These are phyloP conservation scores for Rutstroemia sp. DNA, from an alignment of 2,329 filamentous ascomycete species.

Conservation along the genomic window DNA sequence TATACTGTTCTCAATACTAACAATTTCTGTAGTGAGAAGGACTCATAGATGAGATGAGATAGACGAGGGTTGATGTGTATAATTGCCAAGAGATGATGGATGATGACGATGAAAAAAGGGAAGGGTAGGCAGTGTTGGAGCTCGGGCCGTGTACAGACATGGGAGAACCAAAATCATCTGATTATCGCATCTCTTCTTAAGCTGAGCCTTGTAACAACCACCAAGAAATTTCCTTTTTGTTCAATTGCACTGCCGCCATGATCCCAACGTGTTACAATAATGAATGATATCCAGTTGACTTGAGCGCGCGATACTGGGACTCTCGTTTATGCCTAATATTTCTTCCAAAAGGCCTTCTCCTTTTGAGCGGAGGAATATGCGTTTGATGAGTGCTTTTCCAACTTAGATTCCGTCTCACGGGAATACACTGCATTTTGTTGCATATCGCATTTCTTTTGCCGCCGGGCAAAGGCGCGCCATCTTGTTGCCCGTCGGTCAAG, in stretches of 20 bases:
- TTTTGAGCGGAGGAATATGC: too few relatives aligned
- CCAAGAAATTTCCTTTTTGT: slow-evolving; percentile 8
- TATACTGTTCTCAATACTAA: neutral
- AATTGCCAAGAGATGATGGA: slow-evolving; percentile 19
- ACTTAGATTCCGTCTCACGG: too few relatives aligned
- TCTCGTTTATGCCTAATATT: too few relatives aligned
- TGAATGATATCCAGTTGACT: neutral
- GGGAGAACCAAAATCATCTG: slow-evolving; percentile 18
- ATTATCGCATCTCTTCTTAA: slow-evolving; percentile 19
- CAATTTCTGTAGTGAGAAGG: slow-evolving; percentile 11
- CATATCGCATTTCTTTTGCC: too few relatives aligned
- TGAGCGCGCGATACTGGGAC: too few relatives aligned
- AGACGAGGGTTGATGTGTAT: slow-evolving; percentile 16
- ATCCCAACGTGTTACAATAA: neutral
- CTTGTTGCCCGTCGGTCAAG: too few relatives aligned
- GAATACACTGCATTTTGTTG: too few relatives aligned
- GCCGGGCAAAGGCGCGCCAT: too few relatives aligned
- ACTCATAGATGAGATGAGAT: slow-evolving; percentile 8
- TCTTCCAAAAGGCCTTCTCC: too few relatives aligned
- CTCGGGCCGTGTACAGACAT: slow-evolving; percentile 22
- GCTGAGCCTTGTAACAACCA: slow-evolving; percentile 11
- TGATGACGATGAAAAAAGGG: slow-evolving; percentile 13
- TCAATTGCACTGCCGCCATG: neutral
- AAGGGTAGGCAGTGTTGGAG: slow-evolving; percentile 11
- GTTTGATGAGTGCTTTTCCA: too few relatives aligned